Percentiles rank a stretch among this genome's conserved stretches.
phyloP scores from a whole-genome alignment of 495 filamentous ascomycete genomes.

The Tuber borchii region DNA sequence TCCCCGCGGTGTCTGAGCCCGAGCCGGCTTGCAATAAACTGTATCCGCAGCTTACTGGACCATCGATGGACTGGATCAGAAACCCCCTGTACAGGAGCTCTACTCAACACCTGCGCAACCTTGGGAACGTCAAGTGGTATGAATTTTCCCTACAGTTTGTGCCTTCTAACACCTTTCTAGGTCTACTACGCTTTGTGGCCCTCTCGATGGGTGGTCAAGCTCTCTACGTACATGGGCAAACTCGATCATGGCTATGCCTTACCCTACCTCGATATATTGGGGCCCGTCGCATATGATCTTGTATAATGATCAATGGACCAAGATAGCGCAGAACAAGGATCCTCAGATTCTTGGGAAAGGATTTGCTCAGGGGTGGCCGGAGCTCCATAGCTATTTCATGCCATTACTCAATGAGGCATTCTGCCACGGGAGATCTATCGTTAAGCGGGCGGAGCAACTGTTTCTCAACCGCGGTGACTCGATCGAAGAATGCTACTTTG shows the following conservation, averaged over 20 bases:
- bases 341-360: slow-evolving; percentile 29
- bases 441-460: slow-evolving; percentile 29
- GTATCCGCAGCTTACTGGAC: slow-evolving; percentile 7
- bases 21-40: not conserved
- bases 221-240: slow-evolving; percentile 24
- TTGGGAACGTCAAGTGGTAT: slow-evolving; percentile 38
- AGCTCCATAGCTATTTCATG: slow-evolving; percentile 27
- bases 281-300: slow-evolving; percentile 24
- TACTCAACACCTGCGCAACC: slow-evolving; percentile 26
- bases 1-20: not conserved
- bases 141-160: not conserved
- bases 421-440: slow-evolving; percentile 18
- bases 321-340: slow-evolving; percentile 29
- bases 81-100: slow-evolving; percentile 7
- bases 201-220: slow-evolving; percentile 22
- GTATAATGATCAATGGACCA: slow-evolving; percentile 34
- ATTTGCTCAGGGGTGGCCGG: slow-evolving; percentile 33
- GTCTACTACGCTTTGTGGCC: slow-evolving; percentile 32
- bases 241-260: slow-evolving; percentile 34
- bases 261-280: slow-evolving; percentile 34
- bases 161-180: slow-evolving; percentile 13
- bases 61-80: slow-evolving; percentile 28
- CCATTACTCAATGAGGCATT: slow-evolving; percentile 31
- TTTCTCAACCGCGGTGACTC: slow-evolving; percentile 21
- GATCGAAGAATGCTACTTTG: slow-evolving; percentile 35